Conservation (phyloP, 2,329 filamentous ascomycete species). For the Ceratocystiopsis sp. region DNA sequence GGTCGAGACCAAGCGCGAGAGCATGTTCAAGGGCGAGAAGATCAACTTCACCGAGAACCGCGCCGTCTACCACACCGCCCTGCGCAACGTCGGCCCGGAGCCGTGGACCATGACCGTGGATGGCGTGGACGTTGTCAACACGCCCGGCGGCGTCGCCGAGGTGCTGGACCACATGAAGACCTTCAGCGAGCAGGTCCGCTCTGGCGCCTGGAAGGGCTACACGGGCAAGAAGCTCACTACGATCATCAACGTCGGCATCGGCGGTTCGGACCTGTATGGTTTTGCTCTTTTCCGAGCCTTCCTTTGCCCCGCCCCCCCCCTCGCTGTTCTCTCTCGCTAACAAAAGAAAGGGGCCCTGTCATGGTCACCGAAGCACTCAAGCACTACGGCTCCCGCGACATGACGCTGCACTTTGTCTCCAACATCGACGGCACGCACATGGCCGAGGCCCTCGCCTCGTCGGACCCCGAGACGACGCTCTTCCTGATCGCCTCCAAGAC, state of each 20-base stretch:
- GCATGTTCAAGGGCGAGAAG: constrained; percentile 94
- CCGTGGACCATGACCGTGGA: constrained; percentile 74
- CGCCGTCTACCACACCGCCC: constrained; percentile 86
- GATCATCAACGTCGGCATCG: constrained; percentile 95
- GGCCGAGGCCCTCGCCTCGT: constrained; percentile 74
- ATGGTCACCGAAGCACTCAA: constrained; percentile 98
- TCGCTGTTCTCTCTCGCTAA: background rate
- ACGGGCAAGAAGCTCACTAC: constrained; percentile 94
- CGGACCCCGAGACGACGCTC: constrained; percentile 93
- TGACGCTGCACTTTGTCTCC: constrained; percentile 94
- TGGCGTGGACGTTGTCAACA: constrained; percentile 81
- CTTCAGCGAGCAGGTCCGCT: constrained; percentile 88
- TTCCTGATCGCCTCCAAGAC: constrained; percentile 99
- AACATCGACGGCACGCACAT: constrained; percentile 99
- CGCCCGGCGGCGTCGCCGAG: constrained; percentile 71
- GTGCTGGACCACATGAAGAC: constrained; percentile 97
- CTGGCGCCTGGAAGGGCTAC: constrained; percentile 91
- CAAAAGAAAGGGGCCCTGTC: constrained; percentile 59
- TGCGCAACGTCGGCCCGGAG: constrained; percentile 59
- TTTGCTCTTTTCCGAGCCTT: background rate
- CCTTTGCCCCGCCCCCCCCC: background rate
- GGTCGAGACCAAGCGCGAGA: constrained; percentile 84
- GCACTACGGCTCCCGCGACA: constrained; percentile 70
- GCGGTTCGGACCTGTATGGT: constrained; percentile 87
- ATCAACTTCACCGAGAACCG: constrained; percentile 99